Evolutionary conservation across 2,329 filamentous ascomycete species (phyloP).

Genomic region (Metarhizium guizhouense): DNA sequence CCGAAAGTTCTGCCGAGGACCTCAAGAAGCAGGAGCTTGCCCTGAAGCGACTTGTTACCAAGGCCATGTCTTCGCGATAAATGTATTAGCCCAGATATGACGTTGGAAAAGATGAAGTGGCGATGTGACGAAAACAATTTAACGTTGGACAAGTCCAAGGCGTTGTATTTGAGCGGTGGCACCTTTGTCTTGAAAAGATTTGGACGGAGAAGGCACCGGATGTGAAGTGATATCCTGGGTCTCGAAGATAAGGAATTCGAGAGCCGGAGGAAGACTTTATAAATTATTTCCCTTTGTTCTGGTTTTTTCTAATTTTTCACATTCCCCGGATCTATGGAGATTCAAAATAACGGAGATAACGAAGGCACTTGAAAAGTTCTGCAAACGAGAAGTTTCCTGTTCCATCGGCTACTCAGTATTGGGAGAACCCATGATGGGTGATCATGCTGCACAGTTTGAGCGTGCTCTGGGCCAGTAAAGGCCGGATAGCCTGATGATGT

Average conservation of each 20-base stretch:
- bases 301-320: slow-evolving; percentile 10
- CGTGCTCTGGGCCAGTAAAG: slow-evolving; percentile 4
- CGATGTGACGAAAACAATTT: neutral
- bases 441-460: slow-evolving; percentile 14
- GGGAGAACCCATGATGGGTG: slow-evolving; percentile 18
- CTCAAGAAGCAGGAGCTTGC: slow-evolving; percentile 99
- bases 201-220: slow-evolving; percentile 3
- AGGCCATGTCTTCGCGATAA: slow-evolving; percentile 93
- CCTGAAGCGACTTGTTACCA: slow-evolving; percentile 95
- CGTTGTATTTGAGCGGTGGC: slow-evolving; percentile 6
- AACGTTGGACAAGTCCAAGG: slow-evolving; percentile 1
- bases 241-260: slow-evolving; percentile 1
- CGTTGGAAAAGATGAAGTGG: neutral
- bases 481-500: slow-evolving; percentile 9
- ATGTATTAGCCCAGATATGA: slow-evolving; percentile 8
- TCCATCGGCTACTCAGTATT: slow-evolving; percentile 16
- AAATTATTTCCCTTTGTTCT: slow-evolving; percentile 9
- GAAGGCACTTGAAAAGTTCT: slow-evolving; percentile 27
- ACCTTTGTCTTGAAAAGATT: slow-evolving; percentile 1
- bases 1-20: slow-evolving; percentile 85
- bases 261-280: slow-evolving; percentile 2
- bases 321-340: slow-evolving; percentile 19
- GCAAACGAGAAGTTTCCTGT: slow-evolving; percentile 13
- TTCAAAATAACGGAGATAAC: slow-evolving; percentile 20
- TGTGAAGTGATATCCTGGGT: slow-evolving; percentile 3